Percentiles rank a stretch among this genome's conserved stretches.
Conservation (phyloP, 1,284 basidiomycete species). For the Agaricales sp. region DNA sequence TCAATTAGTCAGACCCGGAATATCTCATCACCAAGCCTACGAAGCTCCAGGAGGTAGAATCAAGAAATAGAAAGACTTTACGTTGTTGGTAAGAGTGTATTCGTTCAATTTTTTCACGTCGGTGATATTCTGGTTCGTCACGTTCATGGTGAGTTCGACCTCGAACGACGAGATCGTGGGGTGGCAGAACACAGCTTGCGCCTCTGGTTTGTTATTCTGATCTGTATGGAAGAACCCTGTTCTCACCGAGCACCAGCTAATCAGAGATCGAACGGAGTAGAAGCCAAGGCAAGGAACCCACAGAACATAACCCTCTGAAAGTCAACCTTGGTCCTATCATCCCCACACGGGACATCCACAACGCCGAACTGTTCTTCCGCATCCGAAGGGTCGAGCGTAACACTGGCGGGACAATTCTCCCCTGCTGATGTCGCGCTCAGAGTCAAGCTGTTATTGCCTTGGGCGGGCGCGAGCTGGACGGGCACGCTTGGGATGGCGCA, state of each 20-base stretch:
- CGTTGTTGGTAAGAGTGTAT: slow-evolving; percentile 8
- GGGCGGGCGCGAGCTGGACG: slow-evolving; percentile 14
- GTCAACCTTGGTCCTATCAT: slow-evolving; percentile 20
- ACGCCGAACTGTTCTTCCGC: slow-evolving; percentile 39
- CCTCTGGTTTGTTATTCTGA: slow-evolving; percentile 23
- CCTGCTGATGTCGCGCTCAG: slow-evolving; percentile 30
- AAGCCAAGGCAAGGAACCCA: slow-evolving; percentile 21
- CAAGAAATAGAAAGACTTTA: not conserved
- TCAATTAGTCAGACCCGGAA: too few species aligned
- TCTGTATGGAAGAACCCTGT: slow-evolving; percentile 28
- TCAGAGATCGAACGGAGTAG: slow-evolving; percentile 1
- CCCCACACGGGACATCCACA: slow-evolving; percentile 26
- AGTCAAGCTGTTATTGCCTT: slow-evolving; percentile 18
- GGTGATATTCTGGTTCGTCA: not conserved
- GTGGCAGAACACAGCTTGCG: slow-evolving; percentile 42
- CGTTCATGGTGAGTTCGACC: slow-evolving; percentile 17
- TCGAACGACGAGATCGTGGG: slow-evolving; percentile 35
- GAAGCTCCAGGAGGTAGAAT: not conserved
- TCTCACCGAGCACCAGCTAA: too few species aligned
- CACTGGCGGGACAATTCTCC: slow-evolving; percentile 28
- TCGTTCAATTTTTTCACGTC: slow-evolving; percentile 22
- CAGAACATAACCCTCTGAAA: slow-evolving; percentile 57
- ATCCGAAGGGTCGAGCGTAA: slow-evolving; percentile 19
- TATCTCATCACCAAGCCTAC: not conserved
- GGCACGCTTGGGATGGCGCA: slow-evolving; percentile 31